Evolutionary conservation across 2,329 filamentous ascomycete genomes (phyloP), one percentile per base, ranked within the genome.

Genomic region (Samsoniella hepiali): DNA sequence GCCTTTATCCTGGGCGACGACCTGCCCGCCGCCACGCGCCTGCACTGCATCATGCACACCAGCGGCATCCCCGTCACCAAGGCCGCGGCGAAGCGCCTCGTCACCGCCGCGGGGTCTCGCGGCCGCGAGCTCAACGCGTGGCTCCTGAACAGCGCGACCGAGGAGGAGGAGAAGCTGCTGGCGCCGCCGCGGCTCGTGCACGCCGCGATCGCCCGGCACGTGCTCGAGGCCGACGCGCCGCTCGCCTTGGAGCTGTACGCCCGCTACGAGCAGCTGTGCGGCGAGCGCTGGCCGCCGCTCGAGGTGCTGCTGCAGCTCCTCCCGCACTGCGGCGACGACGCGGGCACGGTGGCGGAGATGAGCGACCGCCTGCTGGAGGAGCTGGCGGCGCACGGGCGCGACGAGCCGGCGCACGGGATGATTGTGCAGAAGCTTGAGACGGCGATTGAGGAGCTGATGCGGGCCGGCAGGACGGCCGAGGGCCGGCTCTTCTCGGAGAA

Each of bases 41-140:
- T 90, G 1, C 79, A 97, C 17, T 85, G 85, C 67, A 88, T 92
- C 71, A 95, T 96, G 89, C 77, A 84, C 29, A 81, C 84, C 64
- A 69, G 64, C 38, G 72, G 61, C 36, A 40, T 63, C 22, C 53
- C 54, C 7, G 61, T 58, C 50, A 45, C 47, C 27, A 34, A 58
- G 22, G 61, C 47, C 36, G 49, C 40, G 13, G 47, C 31, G 15
- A 10, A 22, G 15, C 36, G 61, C 4, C 38, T 51, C 22, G 8
- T 58, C 34, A 13, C 47, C 27, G 45, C 84, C 15, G 49, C 47
- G 5, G 49, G 4, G 11, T 36, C 17, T 2, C 17, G 47, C 5
- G 45, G 15, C 2, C 45, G 36, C 22, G 50, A 55, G 8, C n/a
- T 62, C 50, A 55, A 50, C 42, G 50, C 32, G 32, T 62, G 59